Conservation (phyloP, 2,329 filamentous ascomycete species). For the Rhynchosporium secalis region DNA sequence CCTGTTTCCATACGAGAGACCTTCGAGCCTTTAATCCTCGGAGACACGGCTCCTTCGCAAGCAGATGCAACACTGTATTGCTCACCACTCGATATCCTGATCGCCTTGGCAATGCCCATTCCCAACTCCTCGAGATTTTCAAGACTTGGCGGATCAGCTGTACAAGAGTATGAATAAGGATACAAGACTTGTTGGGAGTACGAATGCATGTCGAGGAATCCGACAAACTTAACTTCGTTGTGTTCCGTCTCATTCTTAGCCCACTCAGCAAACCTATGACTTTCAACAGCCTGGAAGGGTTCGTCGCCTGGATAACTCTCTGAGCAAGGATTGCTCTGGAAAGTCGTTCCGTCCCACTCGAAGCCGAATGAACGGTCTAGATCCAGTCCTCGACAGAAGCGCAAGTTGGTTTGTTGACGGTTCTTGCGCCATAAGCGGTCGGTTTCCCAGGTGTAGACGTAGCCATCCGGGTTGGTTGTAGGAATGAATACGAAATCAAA, state of each 20-base stretch:
- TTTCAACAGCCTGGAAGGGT: constrained; percentile 82
- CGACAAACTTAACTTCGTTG: constrained; percentile 75
- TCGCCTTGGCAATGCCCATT: constrained; percentile 83
- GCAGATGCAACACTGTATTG: constrained; percentile 77
- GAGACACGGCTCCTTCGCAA: constrained; percentile 73
- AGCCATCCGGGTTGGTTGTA: constrained; percentile 89
- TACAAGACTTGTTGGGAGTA: constrained; percentile 95
- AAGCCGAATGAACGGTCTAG: constrained; percentile 85
- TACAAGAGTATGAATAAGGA: constrained; percentile 86
- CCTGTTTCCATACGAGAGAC: constrained; percentile 64
- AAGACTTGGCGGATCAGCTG: constrained; percentile 73
- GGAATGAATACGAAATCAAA: constrained; percentile 91
- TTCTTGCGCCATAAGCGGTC: constrained; percentile 97
- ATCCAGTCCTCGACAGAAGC: constrained; percentile 85
- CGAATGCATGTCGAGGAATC: constrained; percentile 85
- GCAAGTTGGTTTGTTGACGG: constrained; percentile 75
- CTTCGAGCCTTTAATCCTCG: constrained; percentile 36
- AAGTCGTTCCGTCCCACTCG: constrained; percentile 72
- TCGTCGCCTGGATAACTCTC: constrained; percentile 83
- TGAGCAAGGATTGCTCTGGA: constrained; percentile 78
- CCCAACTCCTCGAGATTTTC: constrained; percentile 93
- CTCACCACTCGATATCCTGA: constrained; percentile 76
- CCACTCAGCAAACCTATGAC: constrained; percentile 75
- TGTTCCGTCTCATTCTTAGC: constrained; percentile 72
- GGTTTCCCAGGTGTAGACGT: constrained; percentile 88